Conservation (phyloP, 768 basidiomycete species). For the Coprinellus micaceus region DNA sequence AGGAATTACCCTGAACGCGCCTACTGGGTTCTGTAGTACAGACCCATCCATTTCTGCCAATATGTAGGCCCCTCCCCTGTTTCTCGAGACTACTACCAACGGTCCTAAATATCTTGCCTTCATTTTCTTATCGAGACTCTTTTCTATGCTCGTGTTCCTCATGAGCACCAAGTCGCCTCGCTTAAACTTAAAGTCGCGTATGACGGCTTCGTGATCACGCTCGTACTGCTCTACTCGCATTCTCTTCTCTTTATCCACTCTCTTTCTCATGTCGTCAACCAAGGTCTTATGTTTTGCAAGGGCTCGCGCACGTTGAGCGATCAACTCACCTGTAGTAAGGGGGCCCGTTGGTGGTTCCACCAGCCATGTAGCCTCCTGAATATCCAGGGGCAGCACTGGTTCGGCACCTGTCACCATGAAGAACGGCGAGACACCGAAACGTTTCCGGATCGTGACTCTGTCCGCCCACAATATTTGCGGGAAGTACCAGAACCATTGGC, state of each 20-base stretch:
- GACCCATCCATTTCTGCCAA: slow-evolving; percentile 29
- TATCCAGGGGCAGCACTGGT: slow-evolving; percentile 26
- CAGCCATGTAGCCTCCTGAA: slow-evolving; percentile 25
- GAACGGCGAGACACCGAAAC: slow-evolving; percentile 26
- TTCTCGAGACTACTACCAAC: slow-evolving; percentile 26
- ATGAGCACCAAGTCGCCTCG: slow-evolving; percentile 32
- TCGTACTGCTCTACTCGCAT: slow-evolving; percentile 22
- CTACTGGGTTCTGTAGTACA: slow-evolving; percentile 15
- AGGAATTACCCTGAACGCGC: slow-evolving; percentile 18
- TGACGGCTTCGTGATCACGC: slow-evolving; percentile 1
- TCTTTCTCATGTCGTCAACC: slow-evolving; percentile 16
- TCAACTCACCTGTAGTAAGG: slow-evolving; percentile 18
- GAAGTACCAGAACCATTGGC: slow-evolving; percentile 27
- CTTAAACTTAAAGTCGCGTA: slow-evolving; percentile 19
- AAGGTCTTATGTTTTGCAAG: slow-evolving; percentile 18
- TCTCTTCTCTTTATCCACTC: slow-evolving; percentile 12
- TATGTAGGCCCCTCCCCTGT: slow-evolving; percentile 27
- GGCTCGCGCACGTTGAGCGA: slow-evolving; percentile 17
- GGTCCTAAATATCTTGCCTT: slow-evolving; percentile 36
- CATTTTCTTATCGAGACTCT: slow-evolving; percentile 26
- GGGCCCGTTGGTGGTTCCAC: slow-evolving; percentile 15
- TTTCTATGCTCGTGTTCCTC: slow-evolving; percentile 29
- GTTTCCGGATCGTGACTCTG: slow-evolving; percentile 19
- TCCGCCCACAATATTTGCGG: slow-evolving; percentile 33
- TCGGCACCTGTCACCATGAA: slow-evolving; percentile 30